Evolutionary conservation across 305 asterid genomes (phyloP).

Genomic region (Rubia tinctorum): DNA sequence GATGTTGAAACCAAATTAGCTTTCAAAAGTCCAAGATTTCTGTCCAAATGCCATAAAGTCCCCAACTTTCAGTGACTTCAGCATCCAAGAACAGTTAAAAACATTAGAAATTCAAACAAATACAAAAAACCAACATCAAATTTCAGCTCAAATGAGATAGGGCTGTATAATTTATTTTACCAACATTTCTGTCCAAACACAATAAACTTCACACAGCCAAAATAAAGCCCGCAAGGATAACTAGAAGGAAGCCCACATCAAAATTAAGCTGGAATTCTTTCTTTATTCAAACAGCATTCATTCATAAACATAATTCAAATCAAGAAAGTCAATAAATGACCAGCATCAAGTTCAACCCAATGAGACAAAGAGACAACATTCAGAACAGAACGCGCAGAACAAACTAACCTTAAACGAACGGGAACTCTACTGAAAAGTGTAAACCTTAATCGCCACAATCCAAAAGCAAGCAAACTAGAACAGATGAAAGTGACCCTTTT

Average conservation of each 20-base stretch:
- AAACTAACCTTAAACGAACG: constrained; percentile 4
- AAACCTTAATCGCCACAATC: neutral
- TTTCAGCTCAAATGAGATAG: neutral
- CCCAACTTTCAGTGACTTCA: neutral
- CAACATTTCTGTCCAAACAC: neutral
- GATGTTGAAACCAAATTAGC: neutral
- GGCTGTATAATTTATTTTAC: neutral
- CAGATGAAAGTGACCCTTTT: neutral
- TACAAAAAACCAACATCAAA: neutral
- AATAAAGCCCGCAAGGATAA: neutral
- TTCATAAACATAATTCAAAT: neutral
- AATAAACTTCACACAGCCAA: neutral
- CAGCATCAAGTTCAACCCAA: neutral
- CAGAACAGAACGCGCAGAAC: neutral
- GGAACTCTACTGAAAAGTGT: neutral
- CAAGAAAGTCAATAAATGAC: neutral
- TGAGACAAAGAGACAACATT: neutral
- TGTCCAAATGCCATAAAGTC: constrained; percentile 3
- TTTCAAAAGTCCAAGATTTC: neutral
- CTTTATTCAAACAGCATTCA: neutral
- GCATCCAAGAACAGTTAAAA: neutral
- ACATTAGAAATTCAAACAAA: neutral
- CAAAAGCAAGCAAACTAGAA: neutral
- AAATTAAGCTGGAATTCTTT: neutral
- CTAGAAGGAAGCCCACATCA: neutral